These are phyloP conservation scores for Rachicladosporium sp. DNA, from an alignment of 2,329 filamentous ascomycete genomes.

Conservation along the genomic window DNA sequence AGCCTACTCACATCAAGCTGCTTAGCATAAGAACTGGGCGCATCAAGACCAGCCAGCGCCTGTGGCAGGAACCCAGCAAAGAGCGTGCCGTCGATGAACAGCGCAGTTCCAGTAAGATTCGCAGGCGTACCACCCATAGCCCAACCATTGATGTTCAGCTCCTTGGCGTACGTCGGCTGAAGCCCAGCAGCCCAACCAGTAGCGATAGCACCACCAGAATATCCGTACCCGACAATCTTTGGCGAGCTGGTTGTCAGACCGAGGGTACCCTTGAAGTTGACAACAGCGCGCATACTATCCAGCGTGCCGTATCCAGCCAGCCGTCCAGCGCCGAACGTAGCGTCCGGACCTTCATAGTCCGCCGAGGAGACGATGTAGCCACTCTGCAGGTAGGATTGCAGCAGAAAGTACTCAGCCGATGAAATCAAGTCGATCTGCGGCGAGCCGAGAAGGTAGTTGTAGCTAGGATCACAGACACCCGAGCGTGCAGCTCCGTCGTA, in stretches of 20 bases:
- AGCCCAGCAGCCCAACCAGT: slow-evolving; percentile 41
- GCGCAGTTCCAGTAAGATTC: slow-evolving; percentile 21
- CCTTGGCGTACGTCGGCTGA: slow-evolving; percentile 40
- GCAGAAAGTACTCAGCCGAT: slow-evolving; percentile 11
- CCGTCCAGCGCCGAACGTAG: slow-evolving; percentile 22
- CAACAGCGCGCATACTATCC: slow-evolving; percentile 31
- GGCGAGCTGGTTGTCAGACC: slow-evolving; percentile 11
- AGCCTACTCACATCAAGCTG: slow-evolving; percentile 7
- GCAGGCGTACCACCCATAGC: slow-evolving; percentile 38
- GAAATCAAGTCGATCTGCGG: slow-evolving; percentile 14
- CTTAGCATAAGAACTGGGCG: slow-evolving; percentile 15
- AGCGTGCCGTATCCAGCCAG: slow-evolving; percentile 31
- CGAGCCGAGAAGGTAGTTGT: slow-evolving; percentile 18
- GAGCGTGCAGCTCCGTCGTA: slow-evolving; percentile 25
- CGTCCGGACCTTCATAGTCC: slow-evolving; percentile 29
- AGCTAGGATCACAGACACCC: slow-evolving; percentile 28
- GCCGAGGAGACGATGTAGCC: slow-evolving; percentile 24
- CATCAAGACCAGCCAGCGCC: slow-evolving; percentile 13
- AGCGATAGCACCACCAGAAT: slow-evolving; percentile 43
- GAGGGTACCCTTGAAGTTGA: slow-evolving; percentile 17
- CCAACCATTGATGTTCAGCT: slow-evolving; percentile 37
- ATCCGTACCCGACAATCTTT: slow-evolving; percentile 38
- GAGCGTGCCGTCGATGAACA: slow-evolving; percentile 15
- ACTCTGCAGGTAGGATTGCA: slow-evolving; percentile 11
- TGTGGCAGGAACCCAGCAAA: slow-evolving; percentile 19